Percentiles rank a stretch among this genome's conserved stretches.
phyloP scores from a whole-genome alignment of 768 basidiomycete genomes.

The Trichaptum fuscoviolaceum region DNA sequence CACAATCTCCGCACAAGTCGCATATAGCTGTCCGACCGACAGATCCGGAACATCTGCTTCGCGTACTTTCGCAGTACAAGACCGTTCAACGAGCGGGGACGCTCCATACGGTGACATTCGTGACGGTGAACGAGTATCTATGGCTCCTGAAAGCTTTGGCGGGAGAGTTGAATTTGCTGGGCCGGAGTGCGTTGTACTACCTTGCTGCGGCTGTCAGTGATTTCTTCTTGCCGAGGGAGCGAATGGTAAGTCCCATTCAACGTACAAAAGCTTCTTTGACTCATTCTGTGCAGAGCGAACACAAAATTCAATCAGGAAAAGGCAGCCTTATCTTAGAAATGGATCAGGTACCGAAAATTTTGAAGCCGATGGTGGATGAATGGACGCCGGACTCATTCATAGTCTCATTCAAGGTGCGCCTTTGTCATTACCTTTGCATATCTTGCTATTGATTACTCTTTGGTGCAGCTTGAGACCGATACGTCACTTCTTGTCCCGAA shows the following conservation, averaged over 20 bases:
- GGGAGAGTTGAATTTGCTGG: slow-evolving; percentile 65
- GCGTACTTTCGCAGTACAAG: slow-evolving; percentile 78
- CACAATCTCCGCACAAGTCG: slow-evolving; percentile 12
- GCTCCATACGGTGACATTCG: slow-evolving; percentile 83
- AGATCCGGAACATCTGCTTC: slow-evolving; percentile 60
- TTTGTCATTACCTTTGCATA: slow-evolving; percentile 1
- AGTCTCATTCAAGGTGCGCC: slow-evolving; percentile 89
- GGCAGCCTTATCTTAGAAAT: slow-evolving; percentile 93
- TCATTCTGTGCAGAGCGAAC: slow-evolving; percentile 65
- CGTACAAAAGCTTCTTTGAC: not conserved
- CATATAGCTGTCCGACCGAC: slow-evolving; percentile 60
- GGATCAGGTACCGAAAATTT: slow-evolving; percentile 97
- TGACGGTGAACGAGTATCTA: slow-evolving; percentile 94
- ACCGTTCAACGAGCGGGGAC: slow-evolving; percentile 66
- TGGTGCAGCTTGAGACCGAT: slow-evolving; percentile 86
- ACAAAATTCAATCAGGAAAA: slow-evolving; percentile 97
- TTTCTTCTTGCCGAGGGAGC: slow-evolving; percentile 91
- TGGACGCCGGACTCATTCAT: slow-evolving; percentile 90
- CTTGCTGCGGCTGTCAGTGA: slow-evolving; percentile 98
- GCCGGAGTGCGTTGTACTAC: slow-evolving; percentile 83
- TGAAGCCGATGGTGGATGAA: slow-evolving; percentile 89
- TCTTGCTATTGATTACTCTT: slow-evolving; percentile 2
- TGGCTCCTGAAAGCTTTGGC: slow-evolving; percentile 84
- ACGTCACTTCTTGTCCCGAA: slow-evolving; percentile 80
- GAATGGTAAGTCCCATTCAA: slow-evolving; percentile 52